These are phyloP conservation scores for Alternaria incomplexa DNA, from an alignment of 2,329 filamentous ascomycete species.

Conservation along the genomic window DNA sequence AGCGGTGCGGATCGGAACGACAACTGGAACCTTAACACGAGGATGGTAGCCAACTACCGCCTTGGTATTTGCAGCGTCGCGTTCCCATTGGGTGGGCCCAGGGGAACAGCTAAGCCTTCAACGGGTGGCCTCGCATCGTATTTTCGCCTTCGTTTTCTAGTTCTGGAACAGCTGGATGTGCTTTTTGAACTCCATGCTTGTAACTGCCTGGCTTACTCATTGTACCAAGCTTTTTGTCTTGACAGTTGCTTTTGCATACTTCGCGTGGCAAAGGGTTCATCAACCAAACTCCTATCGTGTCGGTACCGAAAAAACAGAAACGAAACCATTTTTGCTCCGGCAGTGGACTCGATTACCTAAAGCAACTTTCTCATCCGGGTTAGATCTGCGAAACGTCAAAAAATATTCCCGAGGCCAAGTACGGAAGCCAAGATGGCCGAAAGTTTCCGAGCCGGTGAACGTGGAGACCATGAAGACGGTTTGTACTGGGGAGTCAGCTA, in stretches of 20 bases:
- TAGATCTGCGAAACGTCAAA: not conserved
- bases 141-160: not conserved
- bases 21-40: not conserved
- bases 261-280: not conserved
- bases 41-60: not conserved
- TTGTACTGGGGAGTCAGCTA: not conserved
- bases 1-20: constrained; percentile 8
- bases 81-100: not conserved
- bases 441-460: not conserved
- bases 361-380: not conserved
- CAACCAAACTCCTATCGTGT: not conserved
- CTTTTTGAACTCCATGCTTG: not conserved
- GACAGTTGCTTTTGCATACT: not conserved
- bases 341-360: not conserved
- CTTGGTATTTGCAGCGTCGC: not conserved
- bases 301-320: not conserved
- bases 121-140: not conserved
- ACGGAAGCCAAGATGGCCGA: not conserved
- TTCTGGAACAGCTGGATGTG: not conserved
- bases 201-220: not conserved
- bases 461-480: not conserved
- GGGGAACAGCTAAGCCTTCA: not conserved
- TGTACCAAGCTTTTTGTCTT: not conserved
- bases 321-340: not conserved
- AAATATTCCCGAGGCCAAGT: not conserved